Conservation (phyloP, 2,329 filamentous ascomycete species). For the Fusarium sacchari region DNA sequence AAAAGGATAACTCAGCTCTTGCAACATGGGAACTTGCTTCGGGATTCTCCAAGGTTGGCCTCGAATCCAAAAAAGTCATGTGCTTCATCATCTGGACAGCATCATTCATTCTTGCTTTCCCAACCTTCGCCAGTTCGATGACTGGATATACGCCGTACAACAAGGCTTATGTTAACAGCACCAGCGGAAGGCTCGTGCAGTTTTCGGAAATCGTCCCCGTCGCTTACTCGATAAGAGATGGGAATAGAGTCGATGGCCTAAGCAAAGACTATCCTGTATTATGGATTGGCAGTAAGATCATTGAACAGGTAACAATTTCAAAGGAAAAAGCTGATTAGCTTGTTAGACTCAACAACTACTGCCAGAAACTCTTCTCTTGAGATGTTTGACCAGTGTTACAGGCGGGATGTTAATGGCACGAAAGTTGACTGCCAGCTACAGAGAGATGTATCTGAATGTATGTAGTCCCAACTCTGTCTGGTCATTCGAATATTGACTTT, state of each 20-base stretch:
- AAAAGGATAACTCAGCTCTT: background rate
- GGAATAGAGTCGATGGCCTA: background rate
- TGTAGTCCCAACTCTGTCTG: background rate
- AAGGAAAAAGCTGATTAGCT: accelerated
- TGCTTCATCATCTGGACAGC: background rate
- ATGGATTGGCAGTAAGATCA: background rate
- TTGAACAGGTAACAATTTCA: background rate
- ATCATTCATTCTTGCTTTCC: background rate
- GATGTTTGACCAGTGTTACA: accelerated
- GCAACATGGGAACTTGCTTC: background rate
- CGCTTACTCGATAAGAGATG: slow-evolving; percentile 3
- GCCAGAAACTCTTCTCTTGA: no score
- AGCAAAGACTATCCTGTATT: background rate
- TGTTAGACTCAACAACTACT: no score
- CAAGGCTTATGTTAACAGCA: background rate
- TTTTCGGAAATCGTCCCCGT: accelerated
- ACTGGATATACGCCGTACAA: slow-evolving; percentile 11
- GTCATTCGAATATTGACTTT: background rate
- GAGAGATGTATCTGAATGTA: background rate
- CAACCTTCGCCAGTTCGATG: slow-evolving; percentile 11
- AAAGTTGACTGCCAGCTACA: background rate
- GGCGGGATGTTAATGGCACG: no score
- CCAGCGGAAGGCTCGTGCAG: accelerated
- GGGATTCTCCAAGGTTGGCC: background rate
- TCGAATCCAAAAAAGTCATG: background rate